These are phyloP conservation scores for Spathaspora sp. DNA, from an alignment of 1,139 yeast species.

Conservation along the genomic window DNA sequence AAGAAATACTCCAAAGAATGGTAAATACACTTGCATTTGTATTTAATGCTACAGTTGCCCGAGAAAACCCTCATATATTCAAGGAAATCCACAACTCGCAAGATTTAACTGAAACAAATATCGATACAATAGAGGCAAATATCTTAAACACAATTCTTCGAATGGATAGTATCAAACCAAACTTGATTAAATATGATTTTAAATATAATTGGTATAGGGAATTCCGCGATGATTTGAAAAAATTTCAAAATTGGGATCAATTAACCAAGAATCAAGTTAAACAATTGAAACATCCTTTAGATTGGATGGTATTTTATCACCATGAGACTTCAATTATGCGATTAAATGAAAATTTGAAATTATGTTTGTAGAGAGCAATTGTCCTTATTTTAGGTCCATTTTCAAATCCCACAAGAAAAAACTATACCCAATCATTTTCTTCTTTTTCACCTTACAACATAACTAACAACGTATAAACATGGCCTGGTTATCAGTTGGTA, in stretches of 20 bases:
- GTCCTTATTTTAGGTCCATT: too few relatives aligned
- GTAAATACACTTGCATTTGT: slow-evolving; percentile 39
- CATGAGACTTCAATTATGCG: slow-evolving; percentile 32
- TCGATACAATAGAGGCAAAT: slow-evolving; percentile 25
- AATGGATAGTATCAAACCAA: slow-evolving; percentile 31
- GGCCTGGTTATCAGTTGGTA: slow-evolving; percentile 15
- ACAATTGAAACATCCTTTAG: slow-evolving; percentile 7
- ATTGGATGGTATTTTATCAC: slow-evolving; percentile 25
- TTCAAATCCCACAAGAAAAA: not conserved
- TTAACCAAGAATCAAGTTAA: slow-evolving; percentile 12
- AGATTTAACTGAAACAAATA: slow-evolving; percentile 18
- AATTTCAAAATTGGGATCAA: slow-evolving; percentile 6
- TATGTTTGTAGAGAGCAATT: slow-evolving; percentile 35
- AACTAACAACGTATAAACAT: slow-evolving; percentile 6
- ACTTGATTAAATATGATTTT: slow-evolving; percentile 29
- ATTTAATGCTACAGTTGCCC: slow-evolving; percentile 36
- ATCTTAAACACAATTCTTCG: slow-evolving; percentile 31
- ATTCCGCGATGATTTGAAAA: slow-evolving; percentile 11
- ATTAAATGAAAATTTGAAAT: slow-evolving; percentile 30
- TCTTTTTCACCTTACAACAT: not conserved
- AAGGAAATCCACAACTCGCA: slow-evolving; percentile 20
- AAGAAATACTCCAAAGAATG: slow-evolving; percentile 24
- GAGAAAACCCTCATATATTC: slow-evolving; percentile 13
- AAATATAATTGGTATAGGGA: slow-evolving; percentile 28
- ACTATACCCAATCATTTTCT: not conserved